phyloP scores from a whole-genome alignment of 1,284 basidiomycete species.

The Ceratobasidium sp. region DNA sequence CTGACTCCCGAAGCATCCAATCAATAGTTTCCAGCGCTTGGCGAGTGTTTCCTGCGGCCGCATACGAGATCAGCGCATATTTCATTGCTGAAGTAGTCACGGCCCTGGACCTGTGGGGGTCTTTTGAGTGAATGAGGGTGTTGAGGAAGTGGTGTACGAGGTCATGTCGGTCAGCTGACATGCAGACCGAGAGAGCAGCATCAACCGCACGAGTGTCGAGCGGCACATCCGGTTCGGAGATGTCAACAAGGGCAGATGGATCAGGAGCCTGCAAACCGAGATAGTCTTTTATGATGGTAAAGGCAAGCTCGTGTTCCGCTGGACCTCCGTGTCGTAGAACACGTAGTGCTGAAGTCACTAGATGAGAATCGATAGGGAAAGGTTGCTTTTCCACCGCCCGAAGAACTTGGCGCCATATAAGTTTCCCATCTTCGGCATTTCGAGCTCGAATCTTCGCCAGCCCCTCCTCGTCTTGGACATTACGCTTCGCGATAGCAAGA shows the following conservation, averaged over 20 bases:
- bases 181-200: constrained; percentile 67
- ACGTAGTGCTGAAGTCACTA: constrained; percentile 62
- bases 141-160: constrained; percentile 14
- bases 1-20: constrained; percentile 63
- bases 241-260: constrained; percentile 49
- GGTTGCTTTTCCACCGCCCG: constrained; percentile 59
- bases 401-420: constrained; percentile 72
- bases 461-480: constrained; percentile 31
- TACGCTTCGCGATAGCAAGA: constrained; percentile 58
- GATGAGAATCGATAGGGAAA: constrained; percentile 64
- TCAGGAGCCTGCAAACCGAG: constrained; percentile 67
- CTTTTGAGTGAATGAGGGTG: not conserved
- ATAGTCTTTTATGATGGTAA: constrained; percentile 69
- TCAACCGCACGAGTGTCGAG: constrained; percentile 63
- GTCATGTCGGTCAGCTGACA: constrained; percentile 46
- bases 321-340: constrained; percentile 65
- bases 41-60: constrained; percentile 57
- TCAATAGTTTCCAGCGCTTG: constrained; percentile 66
- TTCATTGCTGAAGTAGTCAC: constrained; percentile 55
- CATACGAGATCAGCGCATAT: constrained; percentile 65
- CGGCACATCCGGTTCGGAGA: constrained; percentile 52
- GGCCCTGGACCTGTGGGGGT: not conserved
- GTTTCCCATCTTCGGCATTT: constrained; percentile 66
- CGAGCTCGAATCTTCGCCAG: constrained; percentile 34
- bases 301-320: constrained; percentile 68